phyloP scores from a whole-genome alignment of 805 yeast genomes.

The Lachancea sp. region DNA sequence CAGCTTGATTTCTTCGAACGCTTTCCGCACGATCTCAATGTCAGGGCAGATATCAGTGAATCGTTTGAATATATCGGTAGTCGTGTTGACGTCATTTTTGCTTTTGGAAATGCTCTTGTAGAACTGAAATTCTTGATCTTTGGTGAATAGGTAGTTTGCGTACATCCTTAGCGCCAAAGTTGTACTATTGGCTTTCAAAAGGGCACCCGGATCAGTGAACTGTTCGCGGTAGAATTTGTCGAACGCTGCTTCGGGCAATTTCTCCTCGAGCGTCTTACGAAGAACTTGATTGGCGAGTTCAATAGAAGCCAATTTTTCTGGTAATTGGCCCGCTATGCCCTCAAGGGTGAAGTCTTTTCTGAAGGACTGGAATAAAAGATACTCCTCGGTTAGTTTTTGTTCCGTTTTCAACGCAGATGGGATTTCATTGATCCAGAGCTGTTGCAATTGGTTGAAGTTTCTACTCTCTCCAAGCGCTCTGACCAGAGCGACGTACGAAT shows the following conservation, averaged over 20 bases:
- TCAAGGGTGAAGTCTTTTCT: conserved; percentile 8
- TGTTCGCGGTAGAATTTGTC: conserved; percentile 15
- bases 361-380: conserved; percentile 14
- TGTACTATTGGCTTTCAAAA: conserved; percentile 14
- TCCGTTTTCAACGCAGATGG: conserved; percentile 18
- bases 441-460: conserved; percentile 14
- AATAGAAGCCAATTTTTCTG: conserved; percentile 14
- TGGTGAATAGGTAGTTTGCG: conserved; percentile 7
- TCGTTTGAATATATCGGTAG: conserved; percentile 15
- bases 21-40: conserved; percentile 16
- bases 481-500: conserved; percentile 22
- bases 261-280: conserved; percentile 13
- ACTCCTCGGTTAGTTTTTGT: conserved; percentile 17
- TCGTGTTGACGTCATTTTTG: conserved; percentile 11
- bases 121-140: conserved; percentile 16
- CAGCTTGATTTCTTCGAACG: conserved; percentile 17
- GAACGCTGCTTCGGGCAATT: conserved; percentile 11
- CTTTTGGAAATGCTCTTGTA: conserved; percentile 18
- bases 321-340: conserved; percentile 13
- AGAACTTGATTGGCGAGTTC: conserved; percentile 23
- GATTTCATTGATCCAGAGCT: conserved; percentile 24
- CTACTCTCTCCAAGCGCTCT: conserved; percentile 19
- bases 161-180: conserved; percentile 23
- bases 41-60: conserved; percentile 20
- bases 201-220: conserved; percentile 9